phyloP scores from a whole-genome alignment of 108 stramenopile genomes.

The Fistulifera pelliculosa region DNA sequence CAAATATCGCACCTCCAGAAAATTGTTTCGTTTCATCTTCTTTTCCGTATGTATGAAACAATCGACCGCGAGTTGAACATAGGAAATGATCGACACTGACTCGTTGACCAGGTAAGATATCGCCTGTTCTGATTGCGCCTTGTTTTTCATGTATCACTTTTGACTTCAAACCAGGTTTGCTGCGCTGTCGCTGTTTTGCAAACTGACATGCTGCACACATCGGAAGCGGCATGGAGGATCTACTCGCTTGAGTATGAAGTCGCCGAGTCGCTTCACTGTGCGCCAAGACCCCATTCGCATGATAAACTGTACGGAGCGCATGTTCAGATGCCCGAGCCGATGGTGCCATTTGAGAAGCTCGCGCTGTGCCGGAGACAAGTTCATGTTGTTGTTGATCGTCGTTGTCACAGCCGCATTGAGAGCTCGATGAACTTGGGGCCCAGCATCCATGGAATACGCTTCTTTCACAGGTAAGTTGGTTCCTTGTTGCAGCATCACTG shows the following conservation, averaged over 20 bases:
- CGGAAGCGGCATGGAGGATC: background rate
- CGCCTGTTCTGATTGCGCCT: constrained; percentile 5
- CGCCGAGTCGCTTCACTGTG: background rate
- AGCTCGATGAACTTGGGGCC: no score
- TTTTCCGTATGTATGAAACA: constrained; percentile 17
- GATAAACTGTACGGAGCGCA: no score
- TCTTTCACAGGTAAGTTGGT: no score
- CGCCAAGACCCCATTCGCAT: constrained; percentile 11
- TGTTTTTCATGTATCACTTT: constrained; percentile 5
- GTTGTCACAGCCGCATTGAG: no score
- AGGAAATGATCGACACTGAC: constrained; percentile 36
- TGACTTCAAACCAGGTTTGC: background rate
- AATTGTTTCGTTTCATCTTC: constrained; percentile 11
- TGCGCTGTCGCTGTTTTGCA: constrained; percentile 2
- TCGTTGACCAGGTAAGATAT: constrained; percentile 22
- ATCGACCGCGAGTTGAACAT: constrained; percentile 16
- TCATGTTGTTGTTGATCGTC: no score
- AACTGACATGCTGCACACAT: constrained; percentile 14
- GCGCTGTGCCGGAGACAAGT: no score
- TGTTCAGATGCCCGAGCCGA: no score
- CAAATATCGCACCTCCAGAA: constrained; percentile 23
- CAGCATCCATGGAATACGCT: no score
- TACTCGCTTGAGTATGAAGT: constrained; percentile 5
- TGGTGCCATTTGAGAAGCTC: no score
- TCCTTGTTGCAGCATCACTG: no score